These are phyloP conservation scores for Gigaspora rosea DNA, from an alignment of 192 early-diverging fungal species.

Conservation along the genomic window DNA sequence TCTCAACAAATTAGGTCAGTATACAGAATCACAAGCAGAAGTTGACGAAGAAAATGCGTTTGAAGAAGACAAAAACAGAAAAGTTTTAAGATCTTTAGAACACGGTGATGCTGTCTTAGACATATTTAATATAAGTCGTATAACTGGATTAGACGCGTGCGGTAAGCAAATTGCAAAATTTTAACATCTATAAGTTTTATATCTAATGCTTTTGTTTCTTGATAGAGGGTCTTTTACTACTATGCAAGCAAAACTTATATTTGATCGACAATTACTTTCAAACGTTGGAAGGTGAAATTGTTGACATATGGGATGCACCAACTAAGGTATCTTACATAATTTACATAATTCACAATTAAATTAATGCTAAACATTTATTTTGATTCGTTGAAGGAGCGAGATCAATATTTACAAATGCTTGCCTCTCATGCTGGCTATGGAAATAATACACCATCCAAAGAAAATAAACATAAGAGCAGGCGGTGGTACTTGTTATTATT, in stretches of 20 bases:
- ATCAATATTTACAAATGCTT: conserved; percentile 58
- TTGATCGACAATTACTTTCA: conserved; percentile 73
- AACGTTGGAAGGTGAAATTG: conserved; percentile 61
- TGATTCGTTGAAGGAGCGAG: conserved; percentile 44
- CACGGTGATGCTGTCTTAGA: conserved; percentile 70
- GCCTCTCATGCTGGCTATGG: conserved; percentile 52
- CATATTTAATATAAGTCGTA: conserved; percentile 66
- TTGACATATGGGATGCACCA: conserved; percentile 73
- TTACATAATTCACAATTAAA: background rate
- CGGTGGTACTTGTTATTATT: conserved; percentile 14
- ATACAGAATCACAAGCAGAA: conserved; percentile 38
- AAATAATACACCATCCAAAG: conserved; percentile 7
- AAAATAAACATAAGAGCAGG: conserved; percentile 31
- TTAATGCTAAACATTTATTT: background rate
- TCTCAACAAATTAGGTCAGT: background rate
- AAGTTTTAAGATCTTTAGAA: conserved; percentile 70
- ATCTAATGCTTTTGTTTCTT: background rate
- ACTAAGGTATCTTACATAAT: conserved; percentile 37
- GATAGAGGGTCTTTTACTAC: conserved; percentile 63
- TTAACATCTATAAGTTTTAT: conserved; percentile 7
- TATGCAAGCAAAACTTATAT: conserved; percentile 74
- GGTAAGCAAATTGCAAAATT: conserved; percentile 39
- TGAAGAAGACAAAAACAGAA: conserved; percentile 72
- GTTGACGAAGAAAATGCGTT: conserved; percentile 46
- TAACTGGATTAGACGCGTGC: conserved; percentile 68